Conservation (phyloP, 73 alveolate genomes). For the Paramecium octaurelia region DNA sequence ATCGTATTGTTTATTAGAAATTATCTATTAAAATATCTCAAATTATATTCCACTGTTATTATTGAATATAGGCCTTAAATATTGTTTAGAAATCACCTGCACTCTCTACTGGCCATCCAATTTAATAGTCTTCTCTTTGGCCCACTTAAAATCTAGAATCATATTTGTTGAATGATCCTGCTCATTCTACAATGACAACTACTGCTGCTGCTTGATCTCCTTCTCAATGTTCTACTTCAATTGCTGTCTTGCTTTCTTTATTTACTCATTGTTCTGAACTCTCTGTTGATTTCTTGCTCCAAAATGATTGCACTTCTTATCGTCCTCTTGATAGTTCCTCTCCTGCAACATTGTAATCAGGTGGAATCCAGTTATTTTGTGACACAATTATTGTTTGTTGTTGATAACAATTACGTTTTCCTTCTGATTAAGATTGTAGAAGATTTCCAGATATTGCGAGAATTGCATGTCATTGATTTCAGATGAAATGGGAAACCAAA, state of each 20-base stretch:
- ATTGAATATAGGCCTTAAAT: neutral
- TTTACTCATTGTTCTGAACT: neutral
- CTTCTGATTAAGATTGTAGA: neutral
- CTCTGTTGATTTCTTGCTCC: neutral
- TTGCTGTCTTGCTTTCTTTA: neutral
- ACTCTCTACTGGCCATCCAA: neutral
- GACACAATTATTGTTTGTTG: neutral
- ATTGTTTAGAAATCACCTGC: neutral
- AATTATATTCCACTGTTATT: neutral
- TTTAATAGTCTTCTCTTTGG: neutral
- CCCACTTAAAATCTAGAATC: neutral
- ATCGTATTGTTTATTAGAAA: neutral
- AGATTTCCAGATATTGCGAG: neutral
- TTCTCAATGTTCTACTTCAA: neutral
- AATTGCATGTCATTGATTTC: neutral
- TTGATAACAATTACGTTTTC: neutral
- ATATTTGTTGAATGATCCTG: neutral
- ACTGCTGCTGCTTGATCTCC: neutral
- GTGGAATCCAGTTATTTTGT: neutral
- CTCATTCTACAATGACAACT: neutral
- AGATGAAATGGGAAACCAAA: neutral
- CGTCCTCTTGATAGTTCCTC: neutral
- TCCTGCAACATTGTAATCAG: neutral
- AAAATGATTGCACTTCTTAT: neutral
- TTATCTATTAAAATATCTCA: neutral